Evolutionary conservation across 106 monocot genomes (phyloP).

Genomic region (Acorus gramineus): DNA sequence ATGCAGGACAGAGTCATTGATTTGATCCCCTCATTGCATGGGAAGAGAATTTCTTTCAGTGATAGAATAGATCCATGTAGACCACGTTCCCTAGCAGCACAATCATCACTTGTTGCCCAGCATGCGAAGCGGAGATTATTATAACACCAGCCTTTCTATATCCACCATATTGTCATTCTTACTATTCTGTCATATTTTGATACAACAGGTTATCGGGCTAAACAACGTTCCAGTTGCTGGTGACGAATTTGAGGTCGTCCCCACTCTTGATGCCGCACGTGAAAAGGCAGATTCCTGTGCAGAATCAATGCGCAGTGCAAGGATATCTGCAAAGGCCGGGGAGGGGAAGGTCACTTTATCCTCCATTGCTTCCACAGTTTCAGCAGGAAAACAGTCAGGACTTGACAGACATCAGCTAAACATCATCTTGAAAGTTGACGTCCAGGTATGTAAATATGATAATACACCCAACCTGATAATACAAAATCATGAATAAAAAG

Average conservation of each 20-base stretch:
- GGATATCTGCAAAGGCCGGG: slow-evolving; percentile 79
- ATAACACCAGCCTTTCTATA: no score
- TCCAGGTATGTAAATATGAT: slow-evolving; percentile 54
- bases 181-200: not conserved
- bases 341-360: slow-evolving; percentile 85
- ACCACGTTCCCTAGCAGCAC: no score
- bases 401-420: slow-evolving; percentile 89
- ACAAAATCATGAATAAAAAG: no score
- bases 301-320: slow-evolving; percentile 29
- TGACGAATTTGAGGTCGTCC: slow-evolving; percentile 91
- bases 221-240: slow-evolving; percentile 84
- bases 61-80: no score
- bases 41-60: no score
- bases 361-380: slow-evolving; percentile 73
- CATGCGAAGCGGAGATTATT: no score
- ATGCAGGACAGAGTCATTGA: no score
- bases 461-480: slow-evolving; percentile 3
- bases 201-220: slow-evolving; percentile 67
- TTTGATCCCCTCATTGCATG: no score
- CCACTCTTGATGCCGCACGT: slow-evolving; percentile 73
- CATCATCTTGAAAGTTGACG: slow-evolving; percentile 91
- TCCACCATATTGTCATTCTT: not conserved
- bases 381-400: slow-evolving; percentile 58
- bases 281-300: slow-evolving; percentile 67
- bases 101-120: no score